These are phyloP conservation scores for Petunia secreta DNA, from an alignment of 257 asterid genomes.

Conservation along the genomic window DNA sequence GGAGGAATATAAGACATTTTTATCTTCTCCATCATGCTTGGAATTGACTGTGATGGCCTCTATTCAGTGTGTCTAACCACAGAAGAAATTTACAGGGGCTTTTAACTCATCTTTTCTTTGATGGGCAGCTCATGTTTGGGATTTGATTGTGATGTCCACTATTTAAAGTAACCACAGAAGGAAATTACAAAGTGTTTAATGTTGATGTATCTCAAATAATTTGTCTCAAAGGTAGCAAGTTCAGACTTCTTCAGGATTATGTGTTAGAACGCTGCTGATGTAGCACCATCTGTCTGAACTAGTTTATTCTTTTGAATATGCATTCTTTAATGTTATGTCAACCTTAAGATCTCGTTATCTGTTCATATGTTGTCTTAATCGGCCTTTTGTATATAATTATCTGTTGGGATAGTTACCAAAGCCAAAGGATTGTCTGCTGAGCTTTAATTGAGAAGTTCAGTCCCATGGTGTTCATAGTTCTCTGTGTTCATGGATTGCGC, in stretches of 20 bases:
- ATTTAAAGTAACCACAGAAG: not conserved
- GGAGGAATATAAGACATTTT: not conserved
- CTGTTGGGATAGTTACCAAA: not conserved
- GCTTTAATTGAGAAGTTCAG: not conserved
- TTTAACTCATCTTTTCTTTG: slow-evolving; percentile 2
- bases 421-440: not conserved
- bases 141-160: not conserved
- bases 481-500: not conserved
- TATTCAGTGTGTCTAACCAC: not conserved
- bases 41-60: not conserved
- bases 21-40: not conserved
- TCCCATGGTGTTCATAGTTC: slow-evolving; percentile 6
- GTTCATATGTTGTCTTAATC: not conserved
- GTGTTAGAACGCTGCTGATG: not conserved
- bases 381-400: not conserved
- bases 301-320: slow-evolving; percentile 6
- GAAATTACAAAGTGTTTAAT: not conserved
- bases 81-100: not conserved
- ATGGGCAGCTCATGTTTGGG: not conserved
- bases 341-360: not conserved
- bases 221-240: not conserved
- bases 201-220: not conserved
- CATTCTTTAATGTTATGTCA: not conserved
- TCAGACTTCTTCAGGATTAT: not conserved
- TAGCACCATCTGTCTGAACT: not conserved